A percentile compares a stretch with the other conserved stretches of the same genome.
phyloP scores from a whole-genome alignment of 2,329 filamentous ascomycete species.

The Microcyclospora pomicola region DNA sequence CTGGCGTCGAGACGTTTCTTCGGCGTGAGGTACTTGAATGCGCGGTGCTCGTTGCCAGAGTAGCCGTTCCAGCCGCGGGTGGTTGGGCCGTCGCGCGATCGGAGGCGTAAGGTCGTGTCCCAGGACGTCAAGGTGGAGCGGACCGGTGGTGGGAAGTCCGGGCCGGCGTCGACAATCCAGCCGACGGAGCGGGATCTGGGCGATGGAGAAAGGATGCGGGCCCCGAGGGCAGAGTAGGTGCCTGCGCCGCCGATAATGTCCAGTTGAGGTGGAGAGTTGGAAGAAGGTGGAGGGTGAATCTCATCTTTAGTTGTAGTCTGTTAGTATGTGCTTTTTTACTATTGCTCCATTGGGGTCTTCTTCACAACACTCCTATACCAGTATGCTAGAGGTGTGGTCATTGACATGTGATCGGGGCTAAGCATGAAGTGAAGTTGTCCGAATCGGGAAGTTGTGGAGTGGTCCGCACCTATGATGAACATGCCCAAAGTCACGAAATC shows the following conservation, averaged over 20 bases:
- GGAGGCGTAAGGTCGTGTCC: constrained; percentile 59
- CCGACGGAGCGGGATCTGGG: constrained; percentile 49
- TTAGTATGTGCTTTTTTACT: neutral
- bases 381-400: no score
- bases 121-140: constrained; percentile 54
- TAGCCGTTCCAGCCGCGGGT: constrained; percentile 93
- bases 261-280: constrained; percentile 41
- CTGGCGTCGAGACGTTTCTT: constrained; percentile 67
- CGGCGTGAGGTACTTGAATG: constrained; percentile 77
- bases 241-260: constrained; percentile 82
- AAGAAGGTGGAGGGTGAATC: constrained; percentile 65
- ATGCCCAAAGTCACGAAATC: constrained; percentile 49
- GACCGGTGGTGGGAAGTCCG: constrained; percentile 64
- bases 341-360: neutral
- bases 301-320: constrained; percentile 49
- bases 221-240: constrained; percentile 73
- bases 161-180: constrained; percentile 84
- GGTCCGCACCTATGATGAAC: constrained; percentile 46
- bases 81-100: constrained; percentile 53
- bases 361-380: no score
- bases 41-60: constrained; percentile 35
- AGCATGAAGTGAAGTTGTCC: neutral
- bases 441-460: neutral
- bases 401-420: no score
- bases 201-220: constrained; percentile 73